Percentiles rank a stretch among this genome's conserved stretches.
These are phyloP conservation scores for Trichophyton equinum DNA, from an alignment of 2,329 filamentous ascomycete genomes.

Conservation along the genomic window DNA sequence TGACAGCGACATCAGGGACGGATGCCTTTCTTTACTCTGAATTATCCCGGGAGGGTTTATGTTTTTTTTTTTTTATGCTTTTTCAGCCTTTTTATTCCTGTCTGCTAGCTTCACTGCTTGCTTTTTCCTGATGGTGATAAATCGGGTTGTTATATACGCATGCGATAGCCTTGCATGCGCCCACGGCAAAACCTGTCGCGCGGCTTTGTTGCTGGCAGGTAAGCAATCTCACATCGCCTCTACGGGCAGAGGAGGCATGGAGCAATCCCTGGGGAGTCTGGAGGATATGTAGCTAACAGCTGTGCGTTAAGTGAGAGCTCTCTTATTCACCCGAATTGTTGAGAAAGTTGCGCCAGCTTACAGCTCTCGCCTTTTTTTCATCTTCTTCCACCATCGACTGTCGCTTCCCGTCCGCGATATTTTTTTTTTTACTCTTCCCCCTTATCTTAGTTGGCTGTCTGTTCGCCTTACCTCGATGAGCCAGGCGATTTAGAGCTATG, in stretches of 20 bases:
- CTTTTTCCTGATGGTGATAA: not conserved
- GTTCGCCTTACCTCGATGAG: not conserved
- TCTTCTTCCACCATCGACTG: too few species aligned
- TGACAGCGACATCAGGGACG: too few species aligned
- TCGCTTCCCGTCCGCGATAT: not conserved
- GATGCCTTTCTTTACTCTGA: too few species aligned
- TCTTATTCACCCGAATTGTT: not conserved
- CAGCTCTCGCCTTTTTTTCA: not conserved
- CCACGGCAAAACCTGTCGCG: not conserved
- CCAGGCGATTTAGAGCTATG: not conserved
- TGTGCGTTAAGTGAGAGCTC: not conserved
- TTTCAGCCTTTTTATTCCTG: not conserved
- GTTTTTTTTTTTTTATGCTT: not conserved
- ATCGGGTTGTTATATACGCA: constrained; percentile 4
- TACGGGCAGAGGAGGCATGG: not conserved
- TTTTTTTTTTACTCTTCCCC: not conserved
- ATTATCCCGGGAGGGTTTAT: not conserved
- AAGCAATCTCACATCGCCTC: not conserved
- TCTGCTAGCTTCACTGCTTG: not conserved
- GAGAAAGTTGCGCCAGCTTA: not conserved
- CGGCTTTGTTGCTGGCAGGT: not conserved
- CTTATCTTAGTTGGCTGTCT: not conserved
- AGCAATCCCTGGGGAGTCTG: not conserved
- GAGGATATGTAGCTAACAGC: not conserved
- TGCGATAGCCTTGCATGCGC: constrained; percentile 5